These are phyloP conservation scores for Pyrenula aspistea DNA, from an alignment of 495 filamentous ascomycete genomes.

Conservation along the genomic window DNA sequence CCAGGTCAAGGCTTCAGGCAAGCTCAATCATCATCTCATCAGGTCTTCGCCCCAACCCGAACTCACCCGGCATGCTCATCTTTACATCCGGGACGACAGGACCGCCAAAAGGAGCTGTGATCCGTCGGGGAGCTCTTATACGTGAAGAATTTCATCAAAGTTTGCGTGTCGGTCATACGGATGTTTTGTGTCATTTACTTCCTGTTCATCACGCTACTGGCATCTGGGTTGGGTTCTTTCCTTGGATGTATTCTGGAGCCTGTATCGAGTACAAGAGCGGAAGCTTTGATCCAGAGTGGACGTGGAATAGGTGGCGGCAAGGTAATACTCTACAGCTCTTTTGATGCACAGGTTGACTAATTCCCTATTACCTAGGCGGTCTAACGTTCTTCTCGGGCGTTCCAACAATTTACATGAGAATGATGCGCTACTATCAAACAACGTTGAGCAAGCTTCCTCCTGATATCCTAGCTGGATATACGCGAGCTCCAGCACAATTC, in stretches of 20 bases:
- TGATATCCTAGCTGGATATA: constrained; percentile 15
- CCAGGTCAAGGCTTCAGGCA: background rate
- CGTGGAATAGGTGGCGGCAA: constrained; percentile 35
- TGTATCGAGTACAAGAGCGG: constrained; percentile 34
- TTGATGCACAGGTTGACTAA: background rate
- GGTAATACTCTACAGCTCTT: constrained; percentile 1
- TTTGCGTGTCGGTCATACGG: background rate
- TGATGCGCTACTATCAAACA: constrained; percentile 32
- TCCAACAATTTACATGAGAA: constrained; percentile 38
- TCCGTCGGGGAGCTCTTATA: constrained; percentile 1
- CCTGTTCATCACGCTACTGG: constrained; percentile 39
- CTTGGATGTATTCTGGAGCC: constrained; percentile 27
- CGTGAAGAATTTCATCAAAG: background rate
- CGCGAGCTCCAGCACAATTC: constrained; percentile 24
- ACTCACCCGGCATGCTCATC: constrained; percentile 13
- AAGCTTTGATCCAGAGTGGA: constrained; percentile 31
- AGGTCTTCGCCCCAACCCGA: background rate
- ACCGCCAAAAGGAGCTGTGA: constrained; percentile 25
- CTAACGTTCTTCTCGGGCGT: constrained; percentile 36
- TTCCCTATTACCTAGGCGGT: constrained; percentile 6
- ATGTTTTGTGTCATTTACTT: constrained; percentile 17
- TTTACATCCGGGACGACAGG: constrained; percentile 28
- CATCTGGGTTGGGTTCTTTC: constrained; percentile 32
- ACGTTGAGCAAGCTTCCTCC: constrained; percentile 3
- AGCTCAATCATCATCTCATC: background rate